These are phyloP conservation scores for Paulownia fortunei DNA, from an alignment of 257 asterid species.

Conservation along the genomic window DNA sequence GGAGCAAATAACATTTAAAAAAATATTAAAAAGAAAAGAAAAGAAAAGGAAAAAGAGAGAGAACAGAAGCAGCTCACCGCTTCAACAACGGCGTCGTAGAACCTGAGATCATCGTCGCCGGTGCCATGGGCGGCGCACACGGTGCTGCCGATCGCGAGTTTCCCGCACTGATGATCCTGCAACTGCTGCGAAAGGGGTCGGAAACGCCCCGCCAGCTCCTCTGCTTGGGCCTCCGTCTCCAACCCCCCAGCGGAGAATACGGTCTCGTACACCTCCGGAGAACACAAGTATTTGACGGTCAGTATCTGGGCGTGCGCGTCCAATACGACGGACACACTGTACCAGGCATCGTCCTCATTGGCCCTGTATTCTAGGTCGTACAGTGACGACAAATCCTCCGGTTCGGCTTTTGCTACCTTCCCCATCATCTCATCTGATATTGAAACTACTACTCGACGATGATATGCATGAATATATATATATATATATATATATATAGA, in stretches of 20 bases:
- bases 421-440: not conserved
- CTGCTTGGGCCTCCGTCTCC: slow-evolving; percentile 31
- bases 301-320: slow-evolving; percentile 27
- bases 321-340: slow-evolving; percentile 31
- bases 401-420: not conserved
- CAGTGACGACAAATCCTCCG: not conserved
- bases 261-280: slow-evolving; percentile 2
- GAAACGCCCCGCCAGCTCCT: slow-evolving; percentile 40
- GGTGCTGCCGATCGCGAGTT: slow-evolving; percentile 31
- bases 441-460: not conserved
- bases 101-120: slow-evolving; percentile 46
- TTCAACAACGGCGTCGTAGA: slow-evolving; percentile 57
- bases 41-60: not conserved
- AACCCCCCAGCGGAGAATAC: slow-evolving; percentile 28
- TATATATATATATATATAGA: not conserved
- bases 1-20: not conserved
- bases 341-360: slow-evolving; percentile 58
- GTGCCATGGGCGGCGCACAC: slow-evolving; percentile 49
- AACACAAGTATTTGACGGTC: slow-evolving; percentile 33
- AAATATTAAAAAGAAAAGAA: not conserved
- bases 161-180: slow-evolving; percentile 40
- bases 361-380: slow-evolving; percentile 51
- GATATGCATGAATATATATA: slow-evolving; percentile 19
- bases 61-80: slow-evolving; percentile 36
- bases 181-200: slow-evolving; percentile 47